phyloP scores from a whole-genome alignment of 2,329 filamentous ascomycete species.

The Sporothrix pseudoabietina region DNA sequence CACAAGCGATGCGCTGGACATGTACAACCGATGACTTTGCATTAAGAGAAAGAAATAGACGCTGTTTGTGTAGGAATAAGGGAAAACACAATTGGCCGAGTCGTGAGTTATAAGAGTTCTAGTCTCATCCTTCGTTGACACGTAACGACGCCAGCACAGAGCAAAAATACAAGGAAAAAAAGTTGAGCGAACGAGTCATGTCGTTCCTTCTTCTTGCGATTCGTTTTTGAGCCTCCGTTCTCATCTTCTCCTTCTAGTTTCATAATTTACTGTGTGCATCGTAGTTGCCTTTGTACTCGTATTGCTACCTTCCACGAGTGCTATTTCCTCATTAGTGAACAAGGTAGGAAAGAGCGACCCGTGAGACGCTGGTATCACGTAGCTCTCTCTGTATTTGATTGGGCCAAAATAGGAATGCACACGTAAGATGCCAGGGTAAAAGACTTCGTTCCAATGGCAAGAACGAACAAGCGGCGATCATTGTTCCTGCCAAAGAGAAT shows the following conservation, averaged over 20 bases:
- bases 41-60: not conserved
- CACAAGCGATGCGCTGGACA: not conserved
- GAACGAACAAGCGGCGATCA: not conserved
- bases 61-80: not conserved
- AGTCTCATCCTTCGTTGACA: not conserved
- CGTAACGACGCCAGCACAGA: not conserved
- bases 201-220: not conserved
- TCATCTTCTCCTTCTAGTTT: not conserved
- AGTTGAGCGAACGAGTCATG: not conserved
- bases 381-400: not conserved
- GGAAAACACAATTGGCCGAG: not conserved
- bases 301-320: not conserved
- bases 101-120: not conserved
- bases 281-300: not conserved
- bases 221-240: not conserved
- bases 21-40: no score
- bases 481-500: not conserved
- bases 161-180: no score
- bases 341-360: not conserved
- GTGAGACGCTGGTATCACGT: not conserved
- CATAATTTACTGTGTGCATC: not conserved
- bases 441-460: not conserved
- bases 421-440: not conserved
- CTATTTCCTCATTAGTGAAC: not conserved
- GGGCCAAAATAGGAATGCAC: not conserved